Base-by-base conservation (phyloP, 768 basidiomycete genomes). In the Mycena sanguinolenta region DNA sequence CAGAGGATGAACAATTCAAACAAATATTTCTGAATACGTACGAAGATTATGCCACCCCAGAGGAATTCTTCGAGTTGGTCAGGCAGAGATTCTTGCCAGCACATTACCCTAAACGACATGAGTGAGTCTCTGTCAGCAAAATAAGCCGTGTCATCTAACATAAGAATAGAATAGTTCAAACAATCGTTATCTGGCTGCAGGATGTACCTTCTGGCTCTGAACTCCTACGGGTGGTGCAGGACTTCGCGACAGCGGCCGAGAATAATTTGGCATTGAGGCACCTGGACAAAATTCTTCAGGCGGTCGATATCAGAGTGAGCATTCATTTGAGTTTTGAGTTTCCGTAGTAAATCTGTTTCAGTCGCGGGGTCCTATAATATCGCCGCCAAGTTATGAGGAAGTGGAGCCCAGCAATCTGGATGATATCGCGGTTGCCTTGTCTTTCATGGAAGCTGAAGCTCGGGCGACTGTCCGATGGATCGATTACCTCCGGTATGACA, bases 1-100 rank as follows among this genome's bases (percentile, higher is more conserved):
- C 49, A 62, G 49, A 62, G 13, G 60, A 62, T 50, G 3, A n/a
- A 23, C n/a, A 62, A 13, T 49, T 49, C 12, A 32, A 19, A 32
- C 17, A 30, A 28, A 19, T 60, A 23, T 27, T 60, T 38, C 21
- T 60, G 6, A 44, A 60, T 17, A 50, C 32, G 13, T 36, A 62
- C n/a, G n/a, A n/a, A n/a, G n/a, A n/a, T n/a, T n/a, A n/a, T n/a
- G n/a, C n/a, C n/a, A n/a, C n/a, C n/a, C 49, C 44, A 30, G 32
- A 36, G 6, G 21, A 62, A 8, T 4, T 62, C 2, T 62, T 62
- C n/a, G 28, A 34, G 2, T 17, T 62, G 16, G 5, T 62, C 6
- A 34, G 36, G n/a, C 30, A 13, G 60, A n/a, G 30, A 4, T 34
- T 62, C 16, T 19, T 6, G 19, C 13, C 16, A n/a, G n/a, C n/a